Evolutionary conservation across 805 yeast genomes (phyloP).

Genomic region (Kodamaea neixiangensis): DNA sequence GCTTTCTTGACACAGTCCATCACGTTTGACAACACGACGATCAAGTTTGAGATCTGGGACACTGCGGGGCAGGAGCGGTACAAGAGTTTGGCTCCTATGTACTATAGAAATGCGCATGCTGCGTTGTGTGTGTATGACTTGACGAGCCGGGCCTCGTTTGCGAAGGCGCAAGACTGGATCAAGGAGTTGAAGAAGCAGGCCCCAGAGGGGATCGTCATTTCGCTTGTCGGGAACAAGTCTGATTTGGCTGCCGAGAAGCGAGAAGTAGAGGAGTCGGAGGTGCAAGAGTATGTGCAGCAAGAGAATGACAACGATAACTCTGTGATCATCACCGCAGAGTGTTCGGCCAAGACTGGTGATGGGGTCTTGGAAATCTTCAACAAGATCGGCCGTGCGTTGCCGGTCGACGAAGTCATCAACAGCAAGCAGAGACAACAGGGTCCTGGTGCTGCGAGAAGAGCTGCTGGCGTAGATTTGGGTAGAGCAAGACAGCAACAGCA

Average conservation of each 20-base stretch:
- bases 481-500: constrained; percentile 28
- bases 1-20: constrained; percentile 76
- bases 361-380: constrained; percentile 45
- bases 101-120: constrained; percentile 77
- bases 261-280: constrained; percentile 41
- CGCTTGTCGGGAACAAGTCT: constrained; percentile 76
- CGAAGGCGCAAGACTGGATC: constrained; percentile 75
- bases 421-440: constrained; percentile 27
- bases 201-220: constrained; percentile 69
- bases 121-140: constrained; percentile 80
- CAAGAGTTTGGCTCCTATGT: constrained; percentile 78
- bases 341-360: constrained; percentile 48
- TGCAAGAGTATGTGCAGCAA: constrained; percentile 46
- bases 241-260: constrained; percentile 56
- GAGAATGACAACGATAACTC: constrained; percentile 48
- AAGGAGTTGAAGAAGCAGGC: constrained; percentile 84
- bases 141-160: constrained; percentile 65
- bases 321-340: constrained; percentile 34
- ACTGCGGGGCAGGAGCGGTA: constrained; percentile 86
- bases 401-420: constrained; percentile 38
- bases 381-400: constrained; percentile 42
- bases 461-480: constrained; percentile 40
- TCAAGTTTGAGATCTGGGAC: constrained; percentile 83
- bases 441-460: constrained; percentile 24
- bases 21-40: constrained; percentile 53